Conservation (phyloP, 2,329 filamentous ascomycete species). For the Penicillium sp. region DNA sequence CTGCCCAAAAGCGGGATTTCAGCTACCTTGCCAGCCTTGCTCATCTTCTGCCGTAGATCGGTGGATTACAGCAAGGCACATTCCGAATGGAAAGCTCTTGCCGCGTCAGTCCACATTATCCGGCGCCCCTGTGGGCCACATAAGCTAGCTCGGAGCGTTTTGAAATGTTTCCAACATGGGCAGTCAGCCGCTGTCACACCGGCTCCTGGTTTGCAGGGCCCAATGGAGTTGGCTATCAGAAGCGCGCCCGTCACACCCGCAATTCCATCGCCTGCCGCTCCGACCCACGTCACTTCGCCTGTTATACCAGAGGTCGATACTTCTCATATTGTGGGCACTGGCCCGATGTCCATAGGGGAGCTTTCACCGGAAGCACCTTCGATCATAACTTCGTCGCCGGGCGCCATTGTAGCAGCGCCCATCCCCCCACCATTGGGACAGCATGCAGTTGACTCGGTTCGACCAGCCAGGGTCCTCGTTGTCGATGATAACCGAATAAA, state of each 20-base stretch:
- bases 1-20: constrained; percentile 17
- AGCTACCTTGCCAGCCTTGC: constrained; percentile 30
- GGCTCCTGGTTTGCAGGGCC: constrained; percentile 13
- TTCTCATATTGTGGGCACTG: not conserved
- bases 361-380: constrained; percentile 6
- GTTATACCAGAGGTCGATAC: not conserved
- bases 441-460: constrained; percentile 5
- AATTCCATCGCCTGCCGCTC: not conserved
- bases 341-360: not conserved
- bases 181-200: constrained; percentile 12
- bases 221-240: constrained; percentile 16
- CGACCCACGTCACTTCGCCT: not conserved
- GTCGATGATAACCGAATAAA: constrained; percentile 50
- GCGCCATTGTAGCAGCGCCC: constrained; percentile 10
- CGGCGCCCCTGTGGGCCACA: constrained; percentile 43
- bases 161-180: constrained; percentile 29
- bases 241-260: constrained; percentile 4
- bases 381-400: constrained; percentile 6
- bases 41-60: constrained; percentile 39
- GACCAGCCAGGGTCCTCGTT: constrained; percentile 36
- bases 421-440: constrained; percentile 17
- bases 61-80: constrained; percentile 34
- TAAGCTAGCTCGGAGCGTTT: constrained; percentile 40
- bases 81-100: constrained; percentile 30
- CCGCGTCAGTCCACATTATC: constrained; percentile 38